These are phyloP conservation scores for Mucor mucedo DNA, from an alignment of 371 early-diverging fungal genomes.

Conservation along the genomic window DNA sequence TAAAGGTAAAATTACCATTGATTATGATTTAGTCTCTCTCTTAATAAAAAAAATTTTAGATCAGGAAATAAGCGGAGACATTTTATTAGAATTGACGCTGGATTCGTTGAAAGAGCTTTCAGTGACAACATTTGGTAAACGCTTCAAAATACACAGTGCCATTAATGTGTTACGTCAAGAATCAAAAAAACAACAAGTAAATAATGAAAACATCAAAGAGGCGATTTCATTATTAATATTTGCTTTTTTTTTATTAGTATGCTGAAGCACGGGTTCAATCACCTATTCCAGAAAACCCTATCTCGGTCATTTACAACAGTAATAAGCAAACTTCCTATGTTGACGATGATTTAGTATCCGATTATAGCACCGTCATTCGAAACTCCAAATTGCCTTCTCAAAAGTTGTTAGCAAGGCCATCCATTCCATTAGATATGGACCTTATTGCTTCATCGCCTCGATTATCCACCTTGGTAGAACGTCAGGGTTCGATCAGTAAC, in stretches of 20 bases:
- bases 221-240: neutral
- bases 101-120: conserved; percentile 77
- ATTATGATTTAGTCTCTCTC: neutral
- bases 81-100: conserved; percentile 65
- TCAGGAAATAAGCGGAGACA: conserved; percentile 77
- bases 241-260: neutral
- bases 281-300: conserved; percentile 9
- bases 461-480: conserved; percentile 16
- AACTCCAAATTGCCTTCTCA: conserved; percentile 8
- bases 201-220: neutral
- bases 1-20: conserved; percentile 47
- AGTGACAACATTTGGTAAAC: conserved; percentile 70
- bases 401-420: conserved; percentile 9
- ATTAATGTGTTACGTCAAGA: conserved; percentile 58
- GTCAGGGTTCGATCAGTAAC: conserved; percentile 1
- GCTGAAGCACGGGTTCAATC: conserved; percentile 10
- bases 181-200: conserved; percentile 13
- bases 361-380: conserved; percentile 36
- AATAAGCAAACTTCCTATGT: conserved; percentile 15
- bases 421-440: conserved; percentile 26
- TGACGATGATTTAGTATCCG: conserved; percentile 41
- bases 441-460: conserved; percentile 17
- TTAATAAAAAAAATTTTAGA: conserved; percentile 34
- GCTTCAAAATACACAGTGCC: conserved; percentile 71
- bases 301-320: conserved; percentile 6